Evolutionary conservation across 1,284 basidiomycete genomes (phyloP).

Genomic region (Apiotrichum laibachii): DNA sequence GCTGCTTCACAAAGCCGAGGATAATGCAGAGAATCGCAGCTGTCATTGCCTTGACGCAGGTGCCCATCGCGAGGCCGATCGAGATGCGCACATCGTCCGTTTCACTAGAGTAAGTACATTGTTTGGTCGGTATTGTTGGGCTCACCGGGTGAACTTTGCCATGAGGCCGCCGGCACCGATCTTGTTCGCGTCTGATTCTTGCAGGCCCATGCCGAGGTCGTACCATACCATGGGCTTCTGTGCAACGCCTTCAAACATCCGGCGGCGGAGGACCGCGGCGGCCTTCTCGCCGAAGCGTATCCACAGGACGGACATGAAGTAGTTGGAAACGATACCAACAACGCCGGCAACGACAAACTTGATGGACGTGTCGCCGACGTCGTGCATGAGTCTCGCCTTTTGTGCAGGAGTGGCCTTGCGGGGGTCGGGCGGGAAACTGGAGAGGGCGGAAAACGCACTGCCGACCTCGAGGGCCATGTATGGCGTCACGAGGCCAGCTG

Average conservation of each 20-base stretch:
- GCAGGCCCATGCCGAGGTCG: slow-evolving; percentile 72
- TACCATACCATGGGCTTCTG: slow-evolving; percentile 81
- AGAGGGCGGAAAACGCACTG: slow-evolving; percentile 76
- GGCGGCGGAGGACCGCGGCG: slow-evolving; percentile 64
- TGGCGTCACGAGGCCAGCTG: slow-evolving; percentile 75
- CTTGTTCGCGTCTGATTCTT: slow-evolving; percentile 55
- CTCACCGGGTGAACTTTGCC: slow-evolving; percentile 85
- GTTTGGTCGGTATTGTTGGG: slow-evolving; percentile 24
- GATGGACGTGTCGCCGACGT: slow-evolving; percentile 62
- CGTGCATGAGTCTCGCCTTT: slow-evolving; percentile 60
- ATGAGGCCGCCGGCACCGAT: slow-evolving; percentile 88
- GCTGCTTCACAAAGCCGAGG: slow-evolving; percentile 77
- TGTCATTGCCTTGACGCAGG: slow-evolving; percentile 73
- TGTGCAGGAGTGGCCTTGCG: slow-evolving; percentile 48
- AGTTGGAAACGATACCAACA: slow-evolving; percentile 69
- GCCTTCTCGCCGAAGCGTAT: slow-evolving; percentile 82
- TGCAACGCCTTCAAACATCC: slow-evolving; percentile 69
- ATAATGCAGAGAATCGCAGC: slow-evolving; percentile 75
- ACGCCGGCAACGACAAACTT: slow-evolving; percentile 70
- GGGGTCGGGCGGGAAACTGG: slow-evolving; percentile 54
- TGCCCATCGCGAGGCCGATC: slow-evolving; percentile 71
- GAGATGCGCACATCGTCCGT: slow-evolving; percentile 90
- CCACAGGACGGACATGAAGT: slow-evolving; percentile 76
- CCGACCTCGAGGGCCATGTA: slow-evolving; percentile 92
- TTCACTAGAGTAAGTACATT: slow-evolving; percentile 60